A percentile compares a stretch with the other conserved stretches of the same genome.
These are phyloP conservation scores for Bruguiera hainesii DNA, from an alignment of 441 rosid species.

Conservation along the genomic window DNA sequence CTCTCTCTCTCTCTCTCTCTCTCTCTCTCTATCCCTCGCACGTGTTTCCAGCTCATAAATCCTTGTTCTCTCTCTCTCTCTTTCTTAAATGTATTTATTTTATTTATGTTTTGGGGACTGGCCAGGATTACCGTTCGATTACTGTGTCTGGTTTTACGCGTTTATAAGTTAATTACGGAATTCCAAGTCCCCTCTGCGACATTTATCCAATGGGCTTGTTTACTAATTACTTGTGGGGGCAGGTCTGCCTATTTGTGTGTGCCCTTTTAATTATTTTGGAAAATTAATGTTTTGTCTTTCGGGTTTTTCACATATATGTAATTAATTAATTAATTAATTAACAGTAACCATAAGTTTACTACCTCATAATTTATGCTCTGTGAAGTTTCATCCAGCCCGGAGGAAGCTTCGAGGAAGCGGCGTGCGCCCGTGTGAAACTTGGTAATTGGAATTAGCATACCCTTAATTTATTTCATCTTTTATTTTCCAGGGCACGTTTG, in stretches of 20 bases:
- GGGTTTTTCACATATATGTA: too few species aligned
- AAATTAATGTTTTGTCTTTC: too few species aligned
- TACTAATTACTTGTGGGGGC: background rate
- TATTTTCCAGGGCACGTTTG: background rate
- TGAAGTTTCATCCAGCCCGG: background rate
- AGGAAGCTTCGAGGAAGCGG: background rate
- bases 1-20: too few species aligned
- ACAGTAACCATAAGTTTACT: background rate
- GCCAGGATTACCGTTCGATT: background rate
- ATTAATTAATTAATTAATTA: too few species aligned
- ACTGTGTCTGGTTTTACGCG: background rate
- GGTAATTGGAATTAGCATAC: background rate
- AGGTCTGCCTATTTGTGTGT: background rate
- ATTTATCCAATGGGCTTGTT: background rate
- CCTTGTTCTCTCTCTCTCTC: background rate
- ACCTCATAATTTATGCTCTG: background rate
- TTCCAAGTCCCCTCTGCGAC: background rate
- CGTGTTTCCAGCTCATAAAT: slow-evolving; percentile 45
- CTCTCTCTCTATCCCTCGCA: slow-evolving; percentile 32
- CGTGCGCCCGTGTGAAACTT: background rate
- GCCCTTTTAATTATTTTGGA: background rate
- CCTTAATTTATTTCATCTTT: background rate
- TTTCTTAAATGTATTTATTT: background rate
- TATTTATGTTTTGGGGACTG: background rate
- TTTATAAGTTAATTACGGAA: background rate